Evolutionary conservation across 805 yeast genomes (phyloP).

Genomic region (Jamesozyma spencerorum): DNA sequence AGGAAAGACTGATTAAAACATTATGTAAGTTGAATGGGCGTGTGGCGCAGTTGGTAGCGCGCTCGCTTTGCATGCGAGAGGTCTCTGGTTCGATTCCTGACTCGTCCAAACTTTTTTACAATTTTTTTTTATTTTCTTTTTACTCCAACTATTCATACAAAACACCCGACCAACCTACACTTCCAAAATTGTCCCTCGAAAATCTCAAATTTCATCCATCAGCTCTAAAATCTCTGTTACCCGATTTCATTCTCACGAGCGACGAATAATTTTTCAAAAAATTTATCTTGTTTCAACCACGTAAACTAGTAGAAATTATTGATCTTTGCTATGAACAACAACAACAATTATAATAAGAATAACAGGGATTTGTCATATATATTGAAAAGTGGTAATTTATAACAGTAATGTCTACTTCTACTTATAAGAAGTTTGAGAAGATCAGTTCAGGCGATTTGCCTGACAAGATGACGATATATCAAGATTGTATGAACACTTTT

Average conservation of each 20-base stretch:
- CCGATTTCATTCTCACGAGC: neutral
- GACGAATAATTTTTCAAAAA: neutral
- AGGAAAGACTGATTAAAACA: too few species aligned
- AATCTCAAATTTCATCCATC: too few species aligned
- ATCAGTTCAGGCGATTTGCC: conserved; percentile 58
- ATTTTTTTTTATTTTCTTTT: neutral
- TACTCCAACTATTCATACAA: too few species aligned
- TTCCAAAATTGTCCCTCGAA: too few species aligned
- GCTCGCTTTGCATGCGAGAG: conserved; percentile 73
- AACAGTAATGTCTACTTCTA: conserved; percentile 68
- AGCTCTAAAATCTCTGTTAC: neutral
- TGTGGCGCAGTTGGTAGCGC: conserved; percentile 82
- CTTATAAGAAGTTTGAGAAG: conserved; percentile 80
- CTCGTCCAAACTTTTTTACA: conserved; percentile 37
- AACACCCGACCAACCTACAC: too few species aligned
- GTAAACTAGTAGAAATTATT: neutral
- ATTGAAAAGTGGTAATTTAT: too few species aligned
- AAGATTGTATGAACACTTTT: conserved; percentile 87
- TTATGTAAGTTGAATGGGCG: too few species aligned
- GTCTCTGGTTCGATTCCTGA: conserved; percentile 76
- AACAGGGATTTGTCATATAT: neutral
- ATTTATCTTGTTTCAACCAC: conserved; percentile 1
- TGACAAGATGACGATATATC: conserved; percentile 95
- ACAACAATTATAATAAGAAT: neutral
- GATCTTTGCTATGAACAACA: neutral